Base-by-base conservation (phyloP, 2,329 filamentous ascomycete genomes). In the Hypoxylon sp. region DNA sequence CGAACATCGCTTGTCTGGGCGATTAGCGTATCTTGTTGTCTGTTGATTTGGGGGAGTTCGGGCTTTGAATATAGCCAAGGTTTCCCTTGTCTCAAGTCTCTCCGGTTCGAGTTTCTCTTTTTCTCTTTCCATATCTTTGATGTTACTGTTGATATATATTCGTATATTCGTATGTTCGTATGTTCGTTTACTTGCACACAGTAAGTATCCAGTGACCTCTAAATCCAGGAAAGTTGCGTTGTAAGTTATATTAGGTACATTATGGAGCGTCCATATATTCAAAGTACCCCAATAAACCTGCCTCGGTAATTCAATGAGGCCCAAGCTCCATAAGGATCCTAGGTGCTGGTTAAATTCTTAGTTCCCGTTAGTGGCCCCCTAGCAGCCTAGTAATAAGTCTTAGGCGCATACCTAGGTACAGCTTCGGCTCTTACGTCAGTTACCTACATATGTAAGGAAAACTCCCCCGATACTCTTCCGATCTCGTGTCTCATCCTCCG, bases 261-360 rank as follows among this genome's bases (percentile, higher is more conserved):
- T n/a, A n/a, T n/a, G n/a, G n/a, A 22, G 19, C 19, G 19, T 22
- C 19, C 17, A 24, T 47, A 24, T 51, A 53, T 9, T 29, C 39
- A 33, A 37, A 55, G 22, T 57, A 52, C 22, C 11, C 13, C 14
- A 63, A 42, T 48, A 35, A 6, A 47, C 19, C 19, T 22, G 56
- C 56, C 63, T 65, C 63, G 63, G 63, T 39, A 65, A 56, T 37
- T 60, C 24, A 26, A 55, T 39, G 19, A 37, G 63, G 51, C 9
- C 55, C 63, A 60, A 65, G 63, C 56, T 65, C 35, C 55, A n/a
- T 55, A 9, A 31, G 6, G 29, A 8, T 31, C 6, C 29, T 59
- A 44, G 19, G 19, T 22, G 19, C n/a, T 19, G 26, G 44, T 58
- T 50, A 14, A 57, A 11, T 17, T 22, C 39, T 22, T 44, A 44